Evolutionary conservation across 176 grass and related monocot species (phyloP).

Genomic region (Echinochloa phyllopogon): DNA sequence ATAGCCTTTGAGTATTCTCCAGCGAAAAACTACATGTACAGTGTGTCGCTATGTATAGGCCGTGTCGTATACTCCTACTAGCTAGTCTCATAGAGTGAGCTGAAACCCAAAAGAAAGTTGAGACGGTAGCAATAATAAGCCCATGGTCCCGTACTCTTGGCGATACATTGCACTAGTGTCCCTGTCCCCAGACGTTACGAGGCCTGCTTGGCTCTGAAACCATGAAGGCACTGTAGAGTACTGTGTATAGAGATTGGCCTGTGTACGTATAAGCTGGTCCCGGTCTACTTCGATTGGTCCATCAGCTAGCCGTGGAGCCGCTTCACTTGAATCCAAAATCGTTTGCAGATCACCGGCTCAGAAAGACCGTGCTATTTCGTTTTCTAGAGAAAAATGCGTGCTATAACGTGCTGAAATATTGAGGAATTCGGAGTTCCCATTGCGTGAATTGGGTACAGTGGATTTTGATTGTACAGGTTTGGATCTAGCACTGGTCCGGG

Average conservation of each 20-base stretch:
- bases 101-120: constrained; percentile 2
- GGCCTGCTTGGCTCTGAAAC: constrained; percentile 8
- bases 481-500: not conserved
- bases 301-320: not conserved
- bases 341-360: not conserved
- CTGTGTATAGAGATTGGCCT: not conserved
- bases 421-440: not conserved
- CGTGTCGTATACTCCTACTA: too few species aligned
- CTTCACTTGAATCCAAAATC: constrained; percentile 9
- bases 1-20: too few species aligned
- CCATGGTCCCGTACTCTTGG: constrained; percentile 28
- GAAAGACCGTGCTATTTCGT: not conserved
- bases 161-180: not conserved
- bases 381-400: not conserved
- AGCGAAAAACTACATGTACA: too few species aligned
- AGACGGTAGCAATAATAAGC: not conserved
- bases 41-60: not conserved
- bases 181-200: constrained; percentile 11
- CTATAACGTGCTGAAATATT: not conserved
- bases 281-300: constrained; percentile 5
- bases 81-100: not conserved
- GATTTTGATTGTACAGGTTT: not conserved
- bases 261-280: not conserved
- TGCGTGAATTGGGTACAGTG: not conserved
- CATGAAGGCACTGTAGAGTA: not conserved